phyloP scores from a whole-genome alignment of 208 protist species.

The Wallacemonas sp. region DNA sequence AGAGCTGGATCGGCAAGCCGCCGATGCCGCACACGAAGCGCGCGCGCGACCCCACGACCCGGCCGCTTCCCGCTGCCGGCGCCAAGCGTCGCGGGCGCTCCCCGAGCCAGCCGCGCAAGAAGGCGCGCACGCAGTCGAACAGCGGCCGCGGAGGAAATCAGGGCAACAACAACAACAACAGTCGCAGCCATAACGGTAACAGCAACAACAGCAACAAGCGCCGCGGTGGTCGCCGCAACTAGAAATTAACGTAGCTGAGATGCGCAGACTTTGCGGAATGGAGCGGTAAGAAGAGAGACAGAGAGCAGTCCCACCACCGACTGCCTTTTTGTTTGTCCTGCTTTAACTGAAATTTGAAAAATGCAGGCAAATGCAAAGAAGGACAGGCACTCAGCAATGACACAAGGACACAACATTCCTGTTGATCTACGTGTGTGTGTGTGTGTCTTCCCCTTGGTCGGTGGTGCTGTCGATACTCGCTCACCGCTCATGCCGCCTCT shows the following conservation, averaged over 20 bases:
- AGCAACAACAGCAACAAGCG: conserved; percentile 13
- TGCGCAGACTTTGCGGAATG: no score
- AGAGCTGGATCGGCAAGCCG: conserved; percentile 64
- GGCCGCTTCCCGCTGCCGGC: conserved; percentile 22
- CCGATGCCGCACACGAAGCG: conserved; percentile 59
- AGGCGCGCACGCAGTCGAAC: conserved; percentile 8
- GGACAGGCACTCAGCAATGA: no score
- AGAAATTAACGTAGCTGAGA: conserved; percentile 12
- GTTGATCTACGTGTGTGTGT: no score
- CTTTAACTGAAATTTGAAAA: no score
- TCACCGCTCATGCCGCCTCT: no score
- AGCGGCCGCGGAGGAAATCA: conserved; percentile 24
- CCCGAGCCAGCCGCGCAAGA: conserved; percentile 12
- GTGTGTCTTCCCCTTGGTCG: no score
- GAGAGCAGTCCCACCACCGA: no score
- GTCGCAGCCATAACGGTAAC: conserved; percentile 1
- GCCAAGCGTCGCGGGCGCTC: conserved; percentile 25
- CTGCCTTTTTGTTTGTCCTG: no score
- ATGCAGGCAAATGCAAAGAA: no score
- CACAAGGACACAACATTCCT: no score
- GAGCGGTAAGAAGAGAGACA: neutral
- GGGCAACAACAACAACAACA: conserved; percentile 17
- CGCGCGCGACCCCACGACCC: conserved; percentile 25
- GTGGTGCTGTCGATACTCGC: no score
- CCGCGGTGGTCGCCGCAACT: conserved; percentile 23